Conservation (phyloP, 495 filamentous ascomycete species). For the Delitschia confertaspora region DNA sequence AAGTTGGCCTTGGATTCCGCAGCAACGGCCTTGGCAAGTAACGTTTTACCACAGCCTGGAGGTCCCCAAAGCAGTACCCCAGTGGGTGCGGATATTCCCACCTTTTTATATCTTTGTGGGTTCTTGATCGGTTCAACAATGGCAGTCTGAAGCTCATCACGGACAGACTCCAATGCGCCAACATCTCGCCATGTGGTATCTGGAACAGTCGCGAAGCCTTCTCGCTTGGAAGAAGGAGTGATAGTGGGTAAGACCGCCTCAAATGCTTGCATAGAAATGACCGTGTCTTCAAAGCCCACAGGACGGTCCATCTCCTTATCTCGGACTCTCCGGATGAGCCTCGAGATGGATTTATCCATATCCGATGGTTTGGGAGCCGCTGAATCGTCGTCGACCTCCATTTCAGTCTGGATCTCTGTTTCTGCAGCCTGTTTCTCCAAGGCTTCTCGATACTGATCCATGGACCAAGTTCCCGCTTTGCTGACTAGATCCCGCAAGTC, state of each 20-base stretch:
- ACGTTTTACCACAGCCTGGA: conserved; percentile 92
- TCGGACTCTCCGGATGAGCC: conserved; percentile 47
- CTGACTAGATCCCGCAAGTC: conserved; percentile 51
- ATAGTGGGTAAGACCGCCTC: conserved; percentile 70
- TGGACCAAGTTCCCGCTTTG: conserved; percentile 59
- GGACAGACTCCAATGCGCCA: conserved; percentile 69
- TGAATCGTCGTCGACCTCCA: conserved; percentile 32
- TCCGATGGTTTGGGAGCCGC: conserved; percentile 30
- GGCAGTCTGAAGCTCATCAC: conserved; percentile 73
- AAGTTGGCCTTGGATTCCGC: conserved; percentile 95
- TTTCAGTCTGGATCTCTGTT: conserved; percentile 21
- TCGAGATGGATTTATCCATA: conserved; percentile 35
- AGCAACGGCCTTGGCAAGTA: conserved; percentile 91
- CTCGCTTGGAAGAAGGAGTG: conserved; percentile 86
- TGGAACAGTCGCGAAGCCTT: conserved; percentile 96
- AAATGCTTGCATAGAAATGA: conserved; percentile 58
- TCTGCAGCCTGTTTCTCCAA: conserved; percentile 30
- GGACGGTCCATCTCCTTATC: conserved; percentile 36
- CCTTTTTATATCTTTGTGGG: conserved; percentile 66
- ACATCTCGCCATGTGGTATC: conserved; percentile 93
- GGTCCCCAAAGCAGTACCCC: conserved; percentile 96
- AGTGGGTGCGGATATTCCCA: conserved; percentile 81
- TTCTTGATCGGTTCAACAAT: conserved; percentile 88
- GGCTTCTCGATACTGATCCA: conserved; percentile 33
- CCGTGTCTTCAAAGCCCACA: conserved; percentile 33